A percentile compares a stretch with the other conserved stretches of the same genome.
phyloP scores from a whole-genome alignment of 1,284 basidiomycete genomes.

The Tilletia horrida region DNA sequence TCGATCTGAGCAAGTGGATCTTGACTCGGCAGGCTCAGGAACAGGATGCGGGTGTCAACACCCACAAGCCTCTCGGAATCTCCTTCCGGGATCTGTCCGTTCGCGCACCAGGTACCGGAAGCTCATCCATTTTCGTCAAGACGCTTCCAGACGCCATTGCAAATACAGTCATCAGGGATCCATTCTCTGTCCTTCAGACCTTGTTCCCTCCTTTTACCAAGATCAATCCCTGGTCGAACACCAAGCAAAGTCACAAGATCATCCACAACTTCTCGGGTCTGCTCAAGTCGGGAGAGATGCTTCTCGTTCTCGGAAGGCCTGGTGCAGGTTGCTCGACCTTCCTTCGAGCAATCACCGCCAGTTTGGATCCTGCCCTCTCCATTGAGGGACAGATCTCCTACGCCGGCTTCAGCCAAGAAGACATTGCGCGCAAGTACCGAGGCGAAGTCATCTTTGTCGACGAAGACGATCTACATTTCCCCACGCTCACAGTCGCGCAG shows the following conservation, averaged over 20 bases:
- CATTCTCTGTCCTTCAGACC: slow-evolving; percentile 34
- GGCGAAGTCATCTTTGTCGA: slow-evolving; percentile 33
- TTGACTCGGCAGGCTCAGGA: slow-evolving; percentile 30
- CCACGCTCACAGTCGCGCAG: slow-evolving; percentile 44
- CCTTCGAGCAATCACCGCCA: slow-evolving; percentile 39
- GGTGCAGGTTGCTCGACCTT: slow-evolving; percentile 42
- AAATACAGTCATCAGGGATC: slow-evolving; percentile 41
- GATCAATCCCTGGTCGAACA: slow-evolving; percentile 24
- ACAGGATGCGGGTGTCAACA: slow-evolving; percentile 32
- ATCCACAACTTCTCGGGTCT: slow-evolving; percentile 34
- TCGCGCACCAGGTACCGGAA: slow-evolving; percentile 32
- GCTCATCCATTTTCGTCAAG: slow-evolving; percentile 43
- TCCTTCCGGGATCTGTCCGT: slow-evolving; percentile 41
- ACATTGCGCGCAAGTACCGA: slow-evolving; percentile 34
- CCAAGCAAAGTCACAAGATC: slow-evolving; percentile 20
- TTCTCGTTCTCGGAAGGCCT: slow-evolving; percentile 46
- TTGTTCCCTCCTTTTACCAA: slow-evolving; percentile 30
- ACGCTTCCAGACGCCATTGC: slow-evolving; percentile 38
- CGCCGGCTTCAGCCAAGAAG: slow-evolving; percentile 31
- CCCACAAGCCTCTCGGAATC: slow-evolving; percentile 41
- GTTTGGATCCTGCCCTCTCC: background rate
- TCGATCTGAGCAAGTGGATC: slow-evolving; percentile 41
- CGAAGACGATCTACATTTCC: slow-evolving; percentile 45
- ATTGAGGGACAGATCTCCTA: slow-evolving; percentile 39
- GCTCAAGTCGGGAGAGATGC: slow-evolving; percentile 44